phyloP scores from a whole-genome alignment of 306 rosid species.

The Hippophae tibetana region DNA sequence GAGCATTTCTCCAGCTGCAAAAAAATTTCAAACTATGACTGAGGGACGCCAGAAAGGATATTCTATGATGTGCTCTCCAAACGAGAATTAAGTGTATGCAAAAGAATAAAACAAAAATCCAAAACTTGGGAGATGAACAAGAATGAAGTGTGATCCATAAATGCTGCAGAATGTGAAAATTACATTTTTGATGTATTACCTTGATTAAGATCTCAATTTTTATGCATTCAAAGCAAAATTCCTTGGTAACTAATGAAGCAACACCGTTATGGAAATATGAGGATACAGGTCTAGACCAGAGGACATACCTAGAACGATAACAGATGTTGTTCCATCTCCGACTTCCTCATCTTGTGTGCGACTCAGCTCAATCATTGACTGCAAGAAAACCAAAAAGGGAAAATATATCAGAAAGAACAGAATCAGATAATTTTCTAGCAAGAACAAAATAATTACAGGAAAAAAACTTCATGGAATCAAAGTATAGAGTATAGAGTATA shows the following conservation, averaged over 20 bases:
- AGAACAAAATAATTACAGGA: neutral
- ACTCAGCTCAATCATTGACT: conserved; percentile 96
- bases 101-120: too few relatives aligned
- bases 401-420: conserved; percentile 5
- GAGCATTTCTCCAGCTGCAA: conserved; percentile 97
- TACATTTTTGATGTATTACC: neutral
- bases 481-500: neutral
- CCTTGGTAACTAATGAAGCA: neutral
- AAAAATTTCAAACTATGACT: conserved; percentile 11
- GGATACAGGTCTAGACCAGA: conserved; percentile 1
- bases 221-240: neutral
- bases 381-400: conserved; percentile 16
- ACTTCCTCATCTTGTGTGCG: conserved; percentile 98
- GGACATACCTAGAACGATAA: conserved; percentile 82
- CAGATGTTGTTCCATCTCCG: conserved; percentile 97
- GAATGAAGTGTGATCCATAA: neutral
- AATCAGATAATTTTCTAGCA: neutral
- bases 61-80: neutral
- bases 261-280: neutral
- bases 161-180: neutral
- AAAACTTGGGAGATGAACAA: too few relatives aligned
- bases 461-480: neutral
- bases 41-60: neutral
- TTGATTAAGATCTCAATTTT: neutral
- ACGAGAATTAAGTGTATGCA: too few relatives aligned